Evolutionary conservation across 495 filamentous ascomycete genomes (phyloP), one percentile per base, ranked within the genome.

Genomic region (Penicillium dipodomyicola): DNA sequence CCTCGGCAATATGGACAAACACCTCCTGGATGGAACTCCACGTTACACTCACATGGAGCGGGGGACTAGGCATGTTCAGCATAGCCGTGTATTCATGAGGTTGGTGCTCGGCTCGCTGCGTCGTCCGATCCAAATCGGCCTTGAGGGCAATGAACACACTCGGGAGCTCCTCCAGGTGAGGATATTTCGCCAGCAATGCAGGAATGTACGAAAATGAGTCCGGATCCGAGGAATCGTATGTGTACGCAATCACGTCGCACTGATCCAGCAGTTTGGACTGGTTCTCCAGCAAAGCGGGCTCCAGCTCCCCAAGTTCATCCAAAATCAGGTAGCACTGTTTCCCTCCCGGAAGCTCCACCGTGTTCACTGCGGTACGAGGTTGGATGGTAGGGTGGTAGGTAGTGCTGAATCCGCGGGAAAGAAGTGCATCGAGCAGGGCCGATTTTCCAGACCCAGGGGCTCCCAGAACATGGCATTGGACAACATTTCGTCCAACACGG

Each of bases 311-410:
- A 2, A 97, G 85, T 67, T 98, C 94, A 64, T 95, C 89, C 50
- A 97, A 78, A 57, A 98, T 97, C 22, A 98, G 80, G 65, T 97
- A 97, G 72, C 91, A 96, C 71, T 98, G 95, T 64, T 96, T 96
- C 23, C 94, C 94, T 27, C 94, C 94, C 46, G 89, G 91, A 3
- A 98, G 83, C 65, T 98, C 94, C 17, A 98, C 94, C 57, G 90
- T 96, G 68, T 98, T 97, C 60, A 97, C 93, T 3, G 91, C 92
- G 2, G 90, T 88, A 12, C 91, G 87, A 5, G 92, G 92, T 61
- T 95, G 92, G 66, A 97, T 96, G 27, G 93, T 97, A 2, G 95
- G 95, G 56, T 89, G 85, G 67, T 97, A 96, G n/a, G 88, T 87
- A 2, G 83, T 77, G 62, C 84, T 86, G 67, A 97, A 96, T 12